These are phyloP conservation scores for Solanum pennellii DNA, from an alignment of 257 asterid species.

Conservation along the genomic window DNA sequence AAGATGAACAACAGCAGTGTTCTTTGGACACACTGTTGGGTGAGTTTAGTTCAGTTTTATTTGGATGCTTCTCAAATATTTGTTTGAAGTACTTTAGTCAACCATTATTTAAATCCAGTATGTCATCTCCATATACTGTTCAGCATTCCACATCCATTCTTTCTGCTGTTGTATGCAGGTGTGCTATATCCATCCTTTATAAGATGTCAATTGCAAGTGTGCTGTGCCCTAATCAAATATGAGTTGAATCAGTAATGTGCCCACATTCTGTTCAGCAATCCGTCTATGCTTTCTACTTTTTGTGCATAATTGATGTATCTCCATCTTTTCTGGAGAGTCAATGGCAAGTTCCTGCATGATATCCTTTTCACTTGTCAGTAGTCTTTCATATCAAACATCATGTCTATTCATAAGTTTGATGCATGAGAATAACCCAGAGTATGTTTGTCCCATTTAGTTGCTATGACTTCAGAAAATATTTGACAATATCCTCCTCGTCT, in stretches of 20 bases:
- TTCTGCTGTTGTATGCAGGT: not conserved
- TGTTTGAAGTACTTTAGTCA: not conserved
- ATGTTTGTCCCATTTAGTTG: not conserved
- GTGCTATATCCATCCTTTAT: not conserved
- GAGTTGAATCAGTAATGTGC: not conserved
- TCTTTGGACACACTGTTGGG: not conserved
- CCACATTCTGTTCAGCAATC: not conserved
- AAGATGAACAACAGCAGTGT: not conserved
- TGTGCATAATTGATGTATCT: not conserved
- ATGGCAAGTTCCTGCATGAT: not conserved
- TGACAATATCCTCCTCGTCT: not conserved
- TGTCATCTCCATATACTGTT: not conserved
- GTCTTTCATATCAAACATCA: not conserved
- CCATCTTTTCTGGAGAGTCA: not conserved
- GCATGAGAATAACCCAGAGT: not conserved
- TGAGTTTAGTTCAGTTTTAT: not conserved
- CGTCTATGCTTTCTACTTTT: not conserved
- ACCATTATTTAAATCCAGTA: not conserved
- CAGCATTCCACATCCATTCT: not conserved
- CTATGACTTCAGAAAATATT: not conserved
- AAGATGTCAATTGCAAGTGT: not conserved
- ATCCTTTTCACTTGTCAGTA: not conserved
- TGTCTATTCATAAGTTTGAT: not conserved
- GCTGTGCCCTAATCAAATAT: not conserved
- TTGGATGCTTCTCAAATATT: not conserved